phyloP scores from a whole-genome alignment of 2,329 filamentous ascomycete genomes.

The Venturia aucupariae region DNA sequence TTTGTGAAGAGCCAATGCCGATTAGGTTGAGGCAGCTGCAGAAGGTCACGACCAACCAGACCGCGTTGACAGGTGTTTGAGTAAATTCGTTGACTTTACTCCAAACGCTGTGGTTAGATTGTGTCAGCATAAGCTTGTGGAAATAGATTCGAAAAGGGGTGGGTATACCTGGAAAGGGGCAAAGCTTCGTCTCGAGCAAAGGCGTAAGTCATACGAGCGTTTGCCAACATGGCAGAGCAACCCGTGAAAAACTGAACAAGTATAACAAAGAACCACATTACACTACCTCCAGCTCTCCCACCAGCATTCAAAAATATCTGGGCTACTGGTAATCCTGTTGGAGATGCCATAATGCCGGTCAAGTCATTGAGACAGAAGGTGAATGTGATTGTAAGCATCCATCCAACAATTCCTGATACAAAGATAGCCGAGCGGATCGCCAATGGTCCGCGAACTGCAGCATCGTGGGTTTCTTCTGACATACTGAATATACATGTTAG shows the following conservation, averaged over 20 bases:
- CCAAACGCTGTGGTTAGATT: slow-evolving; percentile 33
- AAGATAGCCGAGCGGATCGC: slow-evolving; percentile 52
- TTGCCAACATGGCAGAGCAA: slow-evolving; percentile 54
- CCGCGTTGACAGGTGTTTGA: slow-evolving; percentile 51
- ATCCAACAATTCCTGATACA: slow-evolving; percentile 51
- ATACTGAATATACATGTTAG: slow-evolving; percentile 34
- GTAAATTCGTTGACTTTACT: slow-evolving; percentile 44
- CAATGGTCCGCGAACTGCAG: slow-evolving; percentile 49
- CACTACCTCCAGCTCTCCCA: slow-evolving; percentile 45
- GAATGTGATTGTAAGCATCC: slow-evolving; percentile 53
- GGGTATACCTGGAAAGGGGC: slow-evolving; percentile 47
- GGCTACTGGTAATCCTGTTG: slow-evolving; percentile 52
- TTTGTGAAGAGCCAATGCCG: slow-evolving; percentile 41
- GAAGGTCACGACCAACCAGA: slow-evolving; percentile 55
- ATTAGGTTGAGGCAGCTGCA: slow-evolving; percentile 44
- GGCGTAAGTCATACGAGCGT: slow-evolving; percentile 54
- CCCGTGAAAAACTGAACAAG: slow-evolving; percentile 58
- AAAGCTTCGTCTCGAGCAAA: slow-evolving; percentile 51
- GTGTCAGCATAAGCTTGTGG: not conserved
- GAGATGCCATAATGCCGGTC: slow-evolving; percentile 45
- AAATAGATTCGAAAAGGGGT: not conserved
- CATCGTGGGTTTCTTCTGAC: slow-evolving; percentile 58
- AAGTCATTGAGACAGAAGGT: slow-evolving; percentile 54
- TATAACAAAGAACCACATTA: slow-evolving; percentile 54
- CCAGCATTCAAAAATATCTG: slow-evolving; percentile 51